Base-by-base conservation (phyloP, 1,284 basidiomycete species). In the Ceratobasidium sp. region DNA sequence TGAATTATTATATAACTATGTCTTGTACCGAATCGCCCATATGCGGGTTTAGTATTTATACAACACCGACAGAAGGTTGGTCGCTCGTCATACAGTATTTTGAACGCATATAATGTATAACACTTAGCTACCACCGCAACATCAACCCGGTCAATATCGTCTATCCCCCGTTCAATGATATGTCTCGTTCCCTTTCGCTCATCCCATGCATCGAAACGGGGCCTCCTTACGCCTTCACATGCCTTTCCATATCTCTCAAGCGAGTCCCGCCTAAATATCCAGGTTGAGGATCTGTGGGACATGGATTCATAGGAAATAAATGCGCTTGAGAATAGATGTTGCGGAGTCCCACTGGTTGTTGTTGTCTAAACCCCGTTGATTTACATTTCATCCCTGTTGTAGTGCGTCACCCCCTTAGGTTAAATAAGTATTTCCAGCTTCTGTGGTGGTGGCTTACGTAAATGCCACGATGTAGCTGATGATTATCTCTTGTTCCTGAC, bases 151-250 rank as follows among this genome's bases (percentile, higher is more conserved):
- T 56, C 55, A 6, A 56, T 18, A 55, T 26, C 67, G 26, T 55
- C 18, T 15, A 69, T 55, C 10, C 15, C 49, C 13, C 5, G 28
- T 39, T 51, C 9, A 49, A 46, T 28, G 3, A 69, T 33, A 3
- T 33, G 9, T 3, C n/a, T 20, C 18, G 67, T 46, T 28, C 6
- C 44, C 26, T 55, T 28, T 20, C 46, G 1, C 26, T 9, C 18
- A 40, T 33, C 1, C 46, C 67, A 28, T 33, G 55, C 26, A 33
- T 46, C 67, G 67, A 33, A 69, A 53, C 67, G 42, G 67, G 3
- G 39, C 55, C 55, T 56, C 55, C 55, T 9, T 56, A 26, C 26
- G 5, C 23, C 20, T 56, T 18, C 55, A 56, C 55, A 56, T 56
- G 20, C 9, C 9, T 23, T 56, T 56, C 55, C 55, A 56, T 10